Percentiles rank a stretch among this genome's conserved stretches.
phyloP scores from a whole-genome alignment of 768 basidiomycete species.

The Mycena indigotica region DNA sequence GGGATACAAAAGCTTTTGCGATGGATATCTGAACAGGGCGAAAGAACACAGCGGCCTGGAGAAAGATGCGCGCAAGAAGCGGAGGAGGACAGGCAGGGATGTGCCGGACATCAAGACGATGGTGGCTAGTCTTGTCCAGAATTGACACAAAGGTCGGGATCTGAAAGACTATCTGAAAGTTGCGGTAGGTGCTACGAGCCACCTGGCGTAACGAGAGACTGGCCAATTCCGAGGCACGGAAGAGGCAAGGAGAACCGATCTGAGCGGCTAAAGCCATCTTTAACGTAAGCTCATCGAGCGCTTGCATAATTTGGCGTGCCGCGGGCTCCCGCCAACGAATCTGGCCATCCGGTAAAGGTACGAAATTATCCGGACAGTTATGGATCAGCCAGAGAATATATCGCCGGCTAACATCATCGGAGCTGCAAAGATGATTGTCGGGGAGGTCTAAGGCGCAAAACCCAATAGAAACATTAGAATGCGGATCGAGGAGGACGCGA shows the following conservation, averaged over 20 bases:
- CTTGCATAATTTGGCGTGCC: not conserved
- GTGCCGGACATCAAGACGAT: not conserved
- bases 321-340: constrained; percentile 2
- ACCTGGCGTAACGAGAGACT: constrained; percentile 1
- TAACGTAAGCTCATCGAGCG: not conserved
- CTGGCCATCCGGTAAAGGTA: not conserved
- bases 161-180: constrained; percentile 11
- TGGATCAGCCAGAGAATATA: no score
- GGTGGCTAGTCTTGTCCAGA: constrained; percentile 1
- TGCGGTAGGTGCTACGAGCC: not conserved
- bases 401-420: no score
- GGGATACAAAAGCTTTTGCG: not conserved
- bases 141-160: not conserved
- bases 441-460: constrained; percentile 5
- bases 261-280: not conserved
- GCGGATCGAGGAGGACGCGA: not conserved
- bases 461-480: not conserved
- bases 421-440: constrained; percentile 4
- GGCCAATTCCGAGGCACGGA: not conserved
- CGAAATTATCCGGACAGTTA: no score
- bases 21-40: constrained; percentile 8
- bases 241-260: constrained; percentile 1
- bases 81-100: constrained; percentile 5
- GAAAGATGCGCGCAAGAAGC: not conserved
- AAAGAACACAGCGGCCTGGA: constrained; percentile 2